Conservation (phyloP, 176 grass and related monocot species). For the Cenchrus americanus region DNA sequence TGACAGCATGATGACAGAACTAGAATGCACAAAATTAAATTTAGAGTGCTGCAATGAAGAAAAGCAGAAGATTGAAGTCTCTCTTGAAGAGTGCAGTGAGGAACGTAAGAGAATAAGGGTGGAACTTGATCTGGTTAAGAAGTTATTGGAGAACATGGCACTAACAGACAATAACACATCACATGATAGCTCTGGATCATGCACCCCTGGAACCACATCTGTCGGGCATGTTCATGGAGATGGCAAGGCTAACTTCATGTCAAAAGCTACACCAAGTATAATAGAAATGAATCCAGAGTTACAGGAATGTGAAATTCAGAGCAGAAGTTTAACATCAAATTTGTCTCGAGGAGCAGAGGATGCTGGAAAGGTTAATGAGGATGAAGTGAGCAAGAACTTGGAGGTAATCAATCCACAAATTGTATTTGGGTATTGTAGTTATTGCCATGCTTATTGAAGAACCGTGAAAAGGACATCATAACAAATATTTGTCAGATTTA, state of each 20-base stretch:
- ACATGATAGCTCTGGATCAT: constrained; percentile 49
- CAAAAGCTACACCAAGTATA: constrained; percentile 32
- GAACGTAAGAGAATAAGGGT: constrained; percentile 72
- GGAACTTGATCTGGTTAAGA: constrained; percentile 90
- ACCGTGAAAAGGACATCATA: neutral
- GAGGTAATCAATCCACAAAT: constrained; percentile 63
- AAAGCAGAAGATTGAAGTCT: constrained; percentile 76
- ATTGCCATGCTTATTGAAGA: constrained; percentile 13
- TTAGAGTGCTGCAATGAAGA: constrained; percentile 95
- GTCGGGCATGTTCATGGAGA: constrained; percentile 61
- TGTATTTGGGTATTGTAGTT: constrained; percentile 17
- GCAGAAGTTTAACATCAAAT: constrained; percentile 17
- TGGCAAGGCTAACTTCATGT: constrained; percentile 37
- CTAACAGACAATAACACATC: constrained; percentile 44
- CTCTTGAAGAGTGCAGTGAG: constrained; percentile 83
- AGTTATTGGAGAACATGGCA: constrained; percentile 81
- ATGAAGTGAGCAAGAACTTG: constrained; percentile 38
- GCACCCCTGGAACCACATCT: constrained; percentile 46
- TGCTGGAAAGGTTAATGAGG: constrained; percentile 17
- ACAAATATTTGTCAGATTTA: neutral
- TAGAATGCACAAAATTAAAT: constrained; percentile 82
- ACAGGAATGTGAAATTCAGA: constrained; percentile 34
- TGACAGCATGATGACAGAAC: constrained; percentile 77
- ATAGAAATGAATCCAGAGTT: constrained; percentile 37
- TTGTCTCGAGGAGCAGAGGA: constrained; percentile 29